Conservation (phyloP, 345 rosid genomes). For the Eucalyptus victrix region DNA sequence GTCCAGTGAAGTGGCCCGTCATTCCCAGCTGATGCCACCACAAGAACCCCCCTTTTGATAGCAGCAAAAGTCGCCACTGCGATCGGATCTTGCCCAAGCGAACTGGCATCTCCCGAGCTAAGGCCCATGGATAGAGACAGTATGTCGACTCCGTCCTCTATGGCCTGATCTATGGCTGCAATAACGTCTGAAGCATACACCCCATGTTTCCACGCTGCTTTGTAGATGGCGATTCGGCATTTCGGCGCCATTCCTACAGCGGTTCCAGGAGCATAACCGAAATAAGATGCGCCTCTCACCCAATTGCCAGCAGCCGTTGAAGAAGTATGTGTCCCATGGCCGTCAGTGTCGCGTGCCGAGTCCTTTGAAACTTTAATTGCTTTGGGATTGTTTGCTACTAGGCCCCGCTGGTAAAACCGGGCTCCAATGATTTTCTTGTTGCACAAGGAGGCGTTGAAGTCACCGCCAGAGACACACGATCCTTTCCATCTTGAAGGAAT, state of each 20-base stretch:
- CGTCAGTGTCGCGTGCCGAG: slow-evolving; percentile 15
- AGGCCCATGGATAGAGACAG: slow-evolving; percentile 22
- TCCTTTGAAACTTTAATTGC: neutral
- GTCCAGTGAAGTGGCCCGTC: slow-evolving; percentile 12
- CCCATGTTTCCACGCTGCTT: slow-evolving; percentile 18
- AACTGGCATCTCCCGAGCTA: neutral
- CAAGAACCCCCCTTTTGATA: slow-evolving; percentile 14
- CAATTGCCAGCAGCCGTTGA: slow-evolving; percentile 35
- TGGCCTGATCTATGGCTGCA: slow-evolving; percentile 43
- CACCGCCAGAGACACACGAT: neutral
- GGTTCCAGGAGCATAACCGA: slow-evolving; percentile 21
- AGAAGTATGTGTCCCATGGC: slow-evolving; percentile 42
- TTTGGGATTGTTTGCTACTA: slow-evolving; percentile 16
- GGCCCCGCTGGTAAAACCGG: slow-evolving; percentile 19
- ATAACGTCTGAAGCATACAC: slow-evolving; percentile 22
- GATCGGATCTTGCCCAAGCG: slow-evolving; percentile 12
- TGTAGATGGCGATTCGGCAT: slow-evolving; percentile 23
- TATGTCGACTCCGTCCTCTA: slow-evolving; percentile 29
- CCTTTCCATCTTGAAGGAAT: slow-evolving; percentile 37
- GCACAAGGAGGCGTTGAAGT: slow-evolving; percentile 17
- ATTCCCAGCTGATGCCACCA: slow-evolving; percentile 38
- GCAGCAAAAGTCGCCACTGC: slow-evolving; percentile 36
- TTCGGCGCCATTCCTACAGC: slow-evolving; percentile 30
- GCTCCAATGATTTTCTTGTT: slow-evolving; percentile 38
- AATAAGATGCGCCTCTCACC: slow-evolving; percentile 21